phyloP scores from a whole-genome alignment of 2,329 filamentous ascomycete species.

The Microcyclosporella mali region DNA sequence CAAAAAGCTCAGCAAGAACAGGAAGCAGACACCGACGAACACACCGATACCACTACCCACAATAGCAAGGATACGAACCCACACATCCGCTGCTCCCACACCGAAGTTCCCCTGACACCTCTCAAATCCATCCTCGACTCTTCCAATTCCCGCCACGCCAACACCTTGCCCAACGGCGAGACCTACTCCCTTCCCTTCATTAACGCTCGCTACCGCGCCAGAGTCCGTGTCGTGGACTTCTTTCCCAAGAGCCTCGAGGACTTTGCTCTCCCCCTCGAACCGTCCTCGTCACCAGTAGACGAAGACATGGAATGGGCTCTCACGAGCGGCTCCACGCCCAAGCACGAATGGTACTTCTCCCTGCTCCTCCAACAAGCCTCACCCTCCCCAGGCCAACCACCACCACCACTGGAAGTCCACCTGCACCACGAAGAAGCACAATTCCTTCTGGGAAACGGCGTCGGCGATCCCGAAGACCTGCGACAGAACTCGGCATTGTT shows the following conservation, averaged over 20 bases:
- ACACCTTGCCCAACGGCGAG: constrained; percentile 31
- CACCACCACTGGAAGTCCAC: constrained; percentile 53
- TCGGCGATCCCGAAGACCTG: constrained; percentile 55
- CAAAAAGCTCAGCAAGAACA: constrained; percentile 32
- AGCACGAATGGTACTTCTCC: constrained; percentile 80
- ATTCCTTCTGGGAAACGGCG: constrained; percentile 48
- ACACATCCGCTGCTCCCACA: constrained; percentile 37
- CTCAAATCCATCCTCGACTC: constrained; percentile 47
- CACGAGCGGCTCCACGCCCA: constrained; percentile 14
- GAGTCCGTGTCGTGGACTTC: constrained; percentile 77
- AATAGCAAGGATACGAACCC: constrained; percentile 18
- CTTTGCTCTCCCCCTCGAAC: constrained; percentile 52
- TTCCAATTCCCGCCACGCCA: constrained; percentile 40
- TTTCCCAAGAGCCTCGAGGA: constrained; percentile 63
- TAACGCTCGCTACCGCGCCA: constrained; percentile 63
- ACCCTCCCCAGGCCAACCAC: not conserved
- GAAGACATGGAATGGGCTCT: constrained; percentile 20
- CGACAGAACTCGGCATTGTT: constrained; percentile 47
- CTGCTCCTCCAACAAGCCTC: constrained; percentile 68
- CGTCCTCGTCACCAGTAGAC: constrained; percentile 1
- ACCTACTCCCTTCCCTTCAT: constrained; percentile 26
- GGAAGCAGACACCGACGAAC: not conserved
- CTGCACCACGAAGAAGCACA: constrained; percentile 57
- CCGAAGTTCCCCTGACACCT: constrained; percentile 35
- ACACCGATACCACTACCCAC: not conserved